Conservation (phyloP, 352 stramenopile genomes). For the Stramenopiles sp. region DNA sequence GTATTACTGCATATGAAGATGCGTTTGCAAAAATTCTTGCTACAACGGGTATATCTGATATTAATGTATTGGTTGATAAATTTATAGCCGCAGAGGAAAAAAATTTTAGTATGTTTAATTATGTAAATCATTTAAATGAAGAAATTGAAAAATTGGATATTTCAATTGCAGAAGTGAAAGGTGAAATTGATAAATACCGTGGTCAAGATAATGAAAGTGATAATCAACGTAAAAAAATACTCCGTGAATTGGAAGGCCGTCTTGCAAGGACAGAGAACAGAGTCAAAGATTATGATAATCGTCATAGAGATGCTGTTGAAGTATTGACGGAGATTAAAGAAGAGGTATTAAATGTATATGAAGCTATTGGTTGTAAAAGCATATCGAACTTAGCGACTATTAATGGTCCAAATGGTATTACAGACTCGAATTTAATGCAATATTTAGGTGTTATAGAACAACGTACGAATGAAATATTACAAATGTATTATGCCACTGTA, state of each 20-base stretch:
- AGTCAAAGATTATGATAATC: conserved; percentile 32
- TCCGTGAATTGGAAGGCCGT: conserved; percentile 26
- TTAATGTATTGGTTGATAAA: conserved; percentile 66
- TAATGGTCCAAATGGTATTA: conserved; percentile 56
- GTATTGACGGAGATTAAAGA: conserved; percentile 66
- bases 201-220: conserved; percentile 30
- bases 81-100: conserved; percentile 89
- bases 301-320: conserved; percentile 59
- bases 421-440: conserved; percentile 78
- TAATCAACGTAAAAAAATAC: conserved; percentile 29
- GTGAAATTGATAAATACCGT: conserved; percentile 34
- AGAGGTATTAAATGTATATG: conserved; percentile 44
- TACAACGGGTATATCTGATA: conserved; percentile 65
- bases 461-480: conserved; percentile 70
- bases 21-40: conserved; percentile 78
- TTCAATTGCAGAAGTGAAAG: conserved; percentile 24
- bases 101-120: conserved; percentile 87
- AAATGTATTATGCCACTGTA: conserved; percentile 43
- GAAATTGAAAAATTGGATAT: conserved; percentile 57
- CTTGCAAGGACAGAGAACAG: conserved; percentile 22
- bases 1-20: conserved; percentile 80
- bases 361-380: conserved; percentile 49
- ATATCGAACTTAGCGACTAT: conserved; percentile 56
- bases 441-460: conserved; percentile 82
- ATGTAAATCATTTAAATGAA: conserved; percentile 76